A percentile compares a stretch with the other conserved stretches of the same genome.
phyloP scores from a whole-genome alignment of 2,329 filamentous ascomycete genomes.

The Trichoderma harzianum region DNA sequence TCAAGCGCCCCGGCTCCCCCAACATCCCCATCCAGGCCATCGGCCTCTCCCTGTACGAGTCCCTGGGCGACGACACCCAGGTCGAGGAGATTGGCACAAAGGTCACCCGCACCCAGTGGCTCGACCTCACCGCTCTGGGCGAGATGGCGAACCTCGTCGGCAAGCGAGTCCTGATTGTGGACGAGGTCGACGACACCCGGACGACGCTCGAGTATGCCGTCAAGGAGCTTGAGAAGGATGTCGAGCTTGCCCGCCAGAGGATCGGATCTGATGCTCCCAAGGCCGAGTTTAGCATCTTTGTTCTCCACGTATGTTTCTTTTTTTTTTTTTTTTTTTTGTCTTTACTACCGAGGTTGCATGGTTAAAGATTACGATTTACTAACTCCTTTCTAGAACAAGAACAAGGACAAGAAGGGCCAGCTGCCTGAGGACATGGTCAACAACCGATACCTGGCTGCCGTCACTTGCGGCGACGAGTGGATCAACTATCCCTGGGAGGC shows the following conservation, averaged over 20 bases:
- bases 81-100: conserved; percentile 81
- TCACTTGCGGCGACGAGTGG: conserved; percentile 92
- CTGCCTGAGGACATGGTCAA: conserved; percentile 76
- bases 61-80: conserved; percentile 56
- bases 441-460: conserved; percentile 76
- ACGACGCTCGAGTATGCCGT: conserved; percentile 94
- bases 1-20: conserved; percentile 78
- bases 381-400: conserved; percentile 69
- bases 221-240: conserved; percentile 90
- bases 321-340: no score
- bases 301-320: conserved; percentile 76
- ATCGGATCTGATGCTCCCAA: conserved; percentile 61
- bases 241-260: conserved; percentile 72
- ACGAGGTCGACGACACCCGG: conserved; percentile 93
- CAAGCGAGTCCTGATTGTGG: conserved; percentile 88
- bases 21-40: conserved; percentile 99
- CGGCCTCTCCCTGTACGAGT: conserved; percentile 94
- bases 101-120: conserved; percentile 97
- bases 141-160: conserved; percentile 87
- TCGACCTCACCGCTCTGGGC: conserved; percentile 77
- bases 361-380: background rate
- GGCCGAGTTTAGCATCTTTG: conserved; percentile 92
- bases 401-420: conserved; percentile 89
- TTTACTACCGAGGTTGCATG: background rate
- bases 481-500: conserved; percentile 99